Evolutionary conservation across 495 filamentous ascomycete genomes (phyloP).

Genomic region (Neurospora terricola): DNA sequence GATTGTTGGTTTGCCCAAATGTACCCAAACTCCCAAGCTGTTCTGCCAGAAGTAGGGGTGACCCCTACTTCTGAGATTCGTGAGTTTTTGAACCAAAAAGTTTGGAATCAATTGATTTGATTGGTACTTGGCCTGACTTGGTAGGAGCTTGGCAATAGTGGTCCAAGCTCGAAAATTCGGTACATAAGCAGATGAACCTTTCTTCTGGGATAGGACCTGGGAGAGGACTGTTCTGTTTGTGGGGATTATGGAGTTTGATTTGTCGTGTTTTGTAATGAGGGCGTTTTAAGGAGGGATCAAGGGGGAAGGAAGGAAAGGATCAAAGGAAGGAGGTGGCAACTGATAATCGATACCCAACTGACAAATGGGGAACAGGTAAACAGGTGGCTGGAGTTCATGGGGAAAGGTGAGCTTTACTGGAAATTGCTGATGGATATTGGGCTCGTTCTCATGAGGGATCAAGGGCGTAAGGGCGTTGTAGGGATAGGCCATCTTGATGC

Average conservation of each 20-base stretch:
- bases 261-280: neutral
- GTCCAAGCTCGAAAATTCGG: no score
- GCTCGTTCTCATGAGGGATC: neutral
- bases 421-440: neutral
- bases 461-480: neutral
- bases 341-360: neutral
- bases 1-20: no score
- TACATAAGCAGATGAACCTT: neutral
- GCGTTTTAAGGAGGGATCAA: neutral
- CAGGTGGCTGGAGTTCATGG: neutral
- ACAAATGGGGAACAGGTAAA: neutral
- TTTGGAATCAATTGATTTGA: no score
- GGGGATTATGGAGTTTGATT: neutral
- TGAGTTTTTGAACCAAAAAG: no score
- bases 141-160: no score
- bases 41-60: no score
- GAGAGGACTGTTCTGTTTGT: neutral
- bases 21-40: no score
- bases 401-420: neutral
- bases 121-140: no score
- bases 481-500: neutral
- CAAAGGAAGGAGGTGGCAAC: neutral
- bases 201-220: neutral
- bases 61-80: no score
- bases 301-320: neutral